Evolutionary conservation across 495 filamentous ascomycete genomes (phyloP).

Genomic region (Aspergillus campestris): DNA sequence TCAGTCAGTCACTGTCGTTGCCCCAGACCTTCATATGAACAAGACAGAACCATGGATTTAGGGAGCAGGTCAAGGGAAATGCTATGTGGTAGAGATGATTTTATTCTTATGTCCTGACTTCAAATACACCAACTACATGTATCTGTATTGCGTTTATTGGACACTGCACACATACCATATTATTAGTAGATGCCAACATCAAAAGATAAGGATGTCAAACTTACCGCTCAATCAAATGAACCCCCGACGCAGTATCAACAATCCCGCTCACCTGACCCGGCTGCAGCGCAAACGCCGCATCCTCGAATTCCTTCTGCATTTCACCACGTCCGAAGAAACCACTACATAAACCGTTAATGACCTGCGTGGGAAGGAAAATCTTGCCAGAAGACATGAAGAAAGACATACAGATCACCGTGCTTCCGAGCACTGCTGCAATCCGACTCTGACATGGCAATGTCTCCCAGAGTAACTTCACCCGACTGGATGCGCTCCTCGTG

Average conservation of each 20-base stretch:
- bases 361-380: background rate
- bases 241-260: constrained; percentile 85
- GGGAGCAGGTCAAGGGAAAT: too few relatives aligned
- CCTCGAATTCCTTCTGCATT: constrained; percentile 99
- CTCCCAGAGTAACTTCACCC: constrained; percentile 58
- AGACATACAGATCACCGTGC: constrained; percentile 73
- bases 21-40: too few relatives aligned
- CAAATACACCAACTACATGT: too few relatives aligned
- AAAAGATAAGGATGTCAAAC: constrained; percentile 10
- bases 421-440: constrained; percentile 95
- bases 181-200: constrained; percentile 6
- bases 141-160: constrained; percentile 13
- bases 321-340: constrained; percentile 89
- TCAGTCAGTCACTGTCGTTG: too few relatives aligned
- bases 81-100: too few relatives aligned
- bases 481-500: constrained; percentile 66
- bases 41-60: too few relatives aligned
- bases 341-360: constrained; percentile 32
- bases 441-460: constrained; percentile 79
- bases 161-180: constrained; percentile 16
- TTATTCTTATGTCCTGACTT: too few relatives aligned
- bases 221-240: constrained; percentile 94
- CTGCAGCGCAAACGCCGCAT: constrained; percentile 80
- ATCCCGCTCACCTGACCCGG: constrained; percentile 76
- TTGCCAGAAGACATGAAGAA: background rate